Base-by-base conservation (phyloP, 306 rosid genomes). In the Quercus dentata region DNA sequence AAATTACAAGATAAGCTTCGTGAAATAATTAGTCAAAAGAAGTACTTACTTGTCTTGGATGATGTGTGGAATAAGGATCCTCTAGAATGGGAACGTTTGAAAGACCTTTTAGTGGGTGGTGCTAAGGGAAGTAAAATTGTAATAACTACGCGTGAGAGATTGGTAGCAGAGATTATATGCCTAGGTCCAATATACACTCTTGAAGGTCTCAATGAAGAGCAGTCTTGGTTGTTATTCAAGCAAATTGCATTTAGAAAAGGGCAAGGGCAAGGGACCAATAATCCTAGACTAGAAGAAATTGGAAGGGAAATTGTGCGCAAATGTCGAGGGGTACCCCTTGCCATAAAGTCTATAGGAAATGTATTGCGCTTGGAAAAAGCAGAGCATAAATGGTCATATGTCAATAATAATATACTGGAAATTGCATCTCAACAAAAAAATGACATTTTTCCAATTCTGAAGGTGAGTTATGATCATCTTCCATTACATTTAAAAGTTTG, bases 11-110 rank as follows among this genome's bases (percentile, higher is more conserved):
- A 56, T 4, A 1, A 46, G 0, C 70, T 79, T 8, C 70, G 83
- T 56, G 2, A 30, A 6, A 77, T 56, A 76, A 78, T 87, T 13
- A 3, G 12, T 4, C 73, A 82, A 41, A 82, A 78, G 56, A 82
- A 17, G 19, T 87, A 57, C 65, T 56, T 87, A 7, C 86, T 87
- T 13, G 88, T 85, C 17, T 69, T 87, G 4, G 91, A 87, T 5
- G 88, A 85, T 20, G 78, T 82, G 44, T 87, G 88, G 88, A 77
- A 78, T 4, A 80, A 85, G 14, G 25, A 82, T 67, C 38, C 21
- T 46, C 76, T 68, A 2, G 1, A 28, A 28, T 85, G 88, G 87
- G 15, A 23, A 1, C 2, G 21, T 18, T 5, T 88, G 55, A 75
- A 56, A 30, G 13, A 57, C 31, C 83, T 85, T 8, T 19, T 88